These are phyloP conservation scores for Tricholoma saponaceum DNA, from an alignment of 768 basidiomycete species.

Conservation along the genomic window DNA sequence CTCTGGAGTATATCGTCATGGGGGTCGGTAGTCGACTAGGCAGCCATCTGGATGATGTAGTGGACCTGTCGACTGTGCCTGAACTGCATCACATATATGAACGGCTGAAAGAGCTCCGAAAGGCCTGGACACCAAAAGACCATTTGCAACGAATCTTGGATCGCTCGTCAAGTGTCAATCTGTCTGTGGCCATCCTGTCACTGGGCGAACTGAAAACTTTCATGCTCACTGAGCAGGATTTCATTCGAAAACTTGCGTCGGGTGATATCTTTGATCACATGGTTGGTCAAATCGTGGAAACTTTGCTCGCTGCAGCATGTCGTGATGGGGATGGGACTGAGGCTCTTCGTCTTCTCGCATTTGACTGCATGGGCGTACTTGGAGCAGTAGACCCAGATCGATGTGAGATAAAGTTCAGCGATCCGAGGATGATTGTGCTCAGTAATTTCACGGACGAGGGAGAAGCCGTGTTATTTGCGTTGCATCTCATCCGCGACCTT, in stretches of 20 bases:
- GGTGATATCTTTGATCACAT: constrained; percentile 86
- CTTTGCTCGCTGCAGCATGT: constrained; percentile 64
- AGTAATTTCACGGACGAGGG: constrained; percentile 77
- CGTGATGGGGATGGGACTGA: constrained; percentile 79
- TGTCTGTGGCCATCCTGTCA: constrained; percentile 69
- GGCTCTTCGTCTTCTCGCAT: constrained; percentile 62
- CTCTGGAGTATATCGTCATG: constrained; percentile 67
- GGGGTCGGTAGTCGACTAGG: constrained; percentile 54
- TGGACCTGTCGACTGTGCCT: constrained; percentile 69
- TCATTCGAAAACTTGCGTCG: constrained; percentile 60
- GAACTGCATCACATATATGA: constrained; percentile 47
- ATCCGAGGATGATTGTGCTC: constrained; percentile 66
- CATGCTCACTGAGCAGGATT: constrained; percentile 47
- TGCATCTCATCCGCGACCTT: constrained; percentile 81
- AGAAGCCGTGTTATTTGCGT: constrained; percentile 74
- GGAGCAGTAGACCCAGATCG: constrained; percentile 96
- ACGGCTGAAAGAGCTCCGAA: constrained; percentile 42
- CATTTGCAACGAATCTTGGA: constrained; percentile 65
- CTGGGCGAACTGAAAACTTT: constrained; percentile 72
- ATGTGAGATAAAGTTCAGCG: constrained; percentile 59
- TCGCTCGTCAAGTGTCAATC: constrained; percentile 76
- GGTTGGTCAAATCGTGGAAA: constrained; percentile 62
- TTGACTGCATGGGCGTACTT: constrained; percentile 86
- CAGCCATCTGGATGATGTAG: constrained; percentile 69
- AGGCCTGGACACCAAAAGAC: constrained; percentile 45